These are phyloP conservation scores for Cryptococcus deneoformans DNA, from an alignment of 1,284 basidiomycete genomes.

Conservation along the genomic window DNA sequence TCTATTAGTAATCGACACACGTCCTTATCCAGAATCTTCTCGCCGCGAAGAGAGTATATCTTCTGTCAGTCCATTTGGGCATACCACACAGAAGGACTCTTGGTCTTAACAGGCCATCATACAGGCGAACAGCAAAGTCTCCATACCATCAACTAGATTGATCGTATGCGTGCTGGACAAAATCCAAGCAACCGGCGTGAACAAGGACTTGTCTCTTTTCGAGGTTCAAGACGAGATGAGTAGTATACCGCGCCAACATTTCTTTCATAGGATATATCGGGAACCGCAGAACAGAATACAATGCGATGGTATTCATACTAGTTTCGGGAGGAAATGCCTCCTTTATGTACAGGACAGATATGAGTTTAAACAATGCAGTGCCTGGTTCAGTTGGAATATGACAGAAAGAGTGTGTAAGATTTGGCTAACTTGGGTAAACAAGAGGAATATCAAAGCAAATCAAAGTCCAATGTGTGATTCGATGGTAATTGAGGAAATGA, in stretches of 20 bases:
- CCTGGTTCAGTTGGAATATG: not conserved
- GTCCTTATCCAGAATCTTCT: no score
- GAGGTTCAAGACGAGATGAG: not conserved
- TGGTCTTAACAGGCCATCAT: no score
- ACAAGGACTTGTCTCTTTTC: conserved; percentile 1
- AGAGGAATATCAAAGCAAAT: not conserved
- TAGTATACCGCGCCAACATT: conserved; percentile 5
- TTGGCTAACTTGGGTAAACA: not conserved
- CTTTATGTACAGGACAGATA: not conserved
- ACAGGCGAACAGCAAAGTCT: no score
- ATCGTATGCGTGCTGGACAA: not conserved
- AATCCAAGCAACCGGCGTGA: not conserved
- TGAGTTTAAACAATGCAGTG: not conserved
- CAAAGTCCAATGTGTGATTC: not conserved
- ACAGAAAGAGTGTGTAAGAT: not conserved
- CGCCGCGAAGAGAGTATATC: no score
- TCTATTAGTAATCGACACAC: no score
- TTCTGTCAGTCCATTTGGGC: no score
- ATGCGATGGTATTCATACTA: not conserved
- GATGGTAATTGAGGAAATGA: not conserved
- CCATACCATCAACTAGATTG: no score
- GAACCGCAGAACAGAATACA: not conserved
- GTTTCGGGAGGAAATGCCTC: not conserved
- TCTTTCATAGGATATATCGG: not conserved
- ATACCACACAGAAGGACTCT: no score